Evolutionary conservation across 805 yeast genomes (phyloP).

Genomic region (Kodamaea hsintzibuensis): DNA sequence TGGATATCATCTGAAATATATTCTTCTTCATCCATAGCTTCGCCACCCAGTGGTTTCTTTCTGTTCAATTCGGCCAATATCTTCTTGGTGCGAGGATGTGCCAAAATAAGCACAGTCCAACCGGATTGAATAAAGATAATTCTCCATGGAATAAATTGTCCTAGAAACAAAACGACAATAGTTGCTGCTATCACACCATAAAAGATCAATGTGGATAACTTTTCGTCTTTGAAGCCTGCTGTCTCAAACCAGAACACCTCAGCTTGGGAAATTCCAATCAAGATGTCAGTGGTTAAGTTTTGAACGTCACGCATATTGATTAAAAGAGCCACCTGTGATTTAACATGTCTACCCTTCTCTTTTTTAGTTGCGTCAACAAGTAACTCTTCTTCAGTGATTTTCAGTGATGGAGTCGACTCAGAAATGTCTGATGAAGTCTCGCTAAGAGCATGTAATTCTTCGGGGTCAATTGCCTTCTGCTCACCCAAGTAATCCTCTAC

Average conservation of each 20-base stretch:
- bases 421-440: slow-evolving; percentile 11
- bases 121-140: slow-evolving; percentile 53
- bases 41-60: slow-evolving; percentile 8
- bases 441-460: slow-evolving; percentile 10
- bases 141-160: slow-evolving; percentile 65
- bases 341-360: slow-evolving; percentile 21
- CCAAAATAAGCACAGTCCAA: slow-evolving; percentile 53
- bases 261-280: slow-evolving; percentile 48
- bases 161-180: slow-evolving; percentile 42
- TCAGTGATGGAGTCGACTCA: neutral
- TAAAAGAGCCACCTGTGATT: slow-evolving; percentile 43
- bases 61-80: slow-evolving; percentile 16
- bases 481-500: slow-evolving; percentile 31
- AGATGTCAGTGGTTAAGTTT: slow-evolving; percentile 55
- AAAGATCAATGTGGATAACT: slow-evolving; percentile 59
- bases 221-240: slow-evolving; percentile 72
- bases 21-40: slow-evolving; percentile 7
- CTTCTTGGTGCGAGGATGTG: slow-evolving; percentile 60
- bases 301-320: slow-evolving; percentile 76
- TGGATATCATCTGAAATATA: neutral
- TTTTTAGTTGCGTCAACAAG: slow-evolving; percentile 7
- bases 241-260: slow-evolving; percentile 61
- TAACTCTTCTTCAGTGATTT: slow-evolving; percentile 7
- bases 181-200: slow-evolving; percentile 34
- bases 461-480: slow-evolving; percentile 6